Base-by-base conservation (phyloP, 1,284 basidiomycete genomes). In the Cryptococcus floricola region DNA sequence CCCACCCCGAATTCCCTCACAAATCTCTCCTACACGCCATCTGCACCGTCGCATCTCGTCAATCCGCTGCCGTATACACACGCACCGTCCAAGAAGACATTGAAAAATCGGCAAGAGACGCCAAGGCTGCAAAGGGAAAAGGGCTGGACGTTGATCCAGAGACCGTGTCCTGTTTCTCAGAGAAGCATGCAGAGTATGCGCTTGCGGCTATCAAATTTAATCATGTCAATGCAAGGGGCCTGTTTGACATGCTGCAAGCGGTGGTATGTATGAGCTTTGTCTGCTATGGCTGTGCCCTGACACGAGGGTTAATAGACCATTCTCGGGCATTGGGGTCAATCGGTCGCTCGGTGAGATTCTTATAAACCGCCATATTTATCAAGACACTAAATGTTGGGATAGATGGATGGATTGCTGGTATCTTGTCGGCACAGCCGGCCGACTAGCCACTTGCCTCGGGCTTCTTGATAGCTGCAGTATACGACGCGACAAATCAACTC, bases 1-100 rank as follows among this genome's bases (percentile, higher is more conserved):
- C 69, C 1, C 72, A 77, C 48, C 18, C 58, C 9, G 60, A 69
- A 8, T 80, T 79, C 59, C 79, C 78, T 10, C 76, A 78, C 53
- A 49, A 60, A 1, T 66, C 73, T 3, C 61, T 79, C 1, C 61
- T 80, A 0, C 79, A 80, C 60, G 70, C 74, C 19, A 77, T 80
- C 41, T 76, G 76, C 51, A 75, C 77, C 14, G 64, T 73, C 18
- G 65, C 75, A 0, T 70, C 74, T 3, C 65, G 74, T 13, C 73
- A 73, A 50, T 66, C 71, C 3, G 69, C 70, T 4, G 67, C 69
- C 0, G 68, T 69, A 25, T 61, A 54, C 19, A 57, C 57, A 3
- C 27, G 53, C 14, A 51, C 67, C 0, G 64, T 68, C 5, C 56
- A 43, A 4, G 68, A 69, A 25, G 39, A 38, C 3, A 53, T 69